A percentile compares a stretch with the other conserved stretches of the same genome.
Evolutionary conservation across 306 rosid genomes (phyloP).

Genomic region (Lathyrus aphaca): DNA sequence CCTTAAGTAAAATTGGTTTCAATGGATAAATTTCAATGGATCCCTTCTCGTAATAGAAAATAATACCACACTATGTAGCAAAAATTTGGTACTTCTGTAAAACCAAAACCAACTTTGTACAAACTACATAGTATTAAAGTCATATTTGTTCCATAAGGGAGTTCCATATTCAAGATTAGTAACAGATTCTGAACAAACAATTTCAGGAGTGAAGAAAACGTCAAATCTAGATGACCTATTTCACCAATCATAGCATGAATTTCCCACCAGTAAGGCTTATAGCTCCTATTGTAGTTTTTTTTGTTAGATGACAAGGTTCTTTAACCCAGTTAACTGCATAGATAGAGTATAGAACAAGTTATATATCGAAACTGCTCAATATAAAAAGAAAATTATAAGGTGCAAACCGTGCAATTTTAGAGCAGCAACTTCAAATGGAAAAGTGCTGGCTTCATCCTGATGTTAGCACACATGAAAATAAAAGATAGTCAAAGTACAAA

Average conservation of each 20-base stretch:
- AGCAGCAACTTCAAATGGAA: constrained; percentile 2
- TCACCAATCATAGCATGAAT: constrained; percentile 21
- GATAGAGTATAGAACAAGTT: constrained; percentile 13
- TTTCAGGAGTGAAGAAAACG: constrained; percentile 28
- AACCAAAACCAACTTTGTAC: constrained; percentile 3
- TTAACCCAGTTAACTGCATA: constrained; percentile 32
- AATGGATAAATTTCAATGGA: neutral
- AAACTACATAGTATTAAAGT: neutral
- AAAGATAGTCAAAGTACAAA: constrained; percentile 22
- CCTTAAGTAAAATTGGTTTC: no score
- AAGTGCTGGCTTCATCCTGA: constrained; percentile 22
- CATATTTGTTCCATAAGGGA: constrained; percentile 16
- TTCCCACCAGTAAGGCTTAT: constrained; percentile 21
- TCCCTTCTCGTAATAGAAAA: neutral
- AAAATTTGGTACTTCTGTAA: neutral
- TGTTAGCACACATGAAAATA: constrained; percentile 8
- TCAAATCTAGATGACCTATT: neutral
- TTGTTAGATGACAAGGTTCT: constrained; percentile 28
- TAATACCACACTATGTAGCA: neutral
- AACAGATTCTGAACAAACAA: constrained; percentile 28
- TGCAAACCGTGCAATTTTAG: constrained; percentile 1
- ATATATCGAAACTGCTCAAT: constrained; percentile 19
- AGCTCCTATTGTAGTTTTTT: constrained; percentile 25
- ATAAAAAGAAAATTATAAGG: neutral
- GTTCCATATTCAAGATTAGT: constrained; percentile 4